Conservation (phyloP, 2,329 filamentous ascomycete species). For the Penicillium sp. region DNA sequence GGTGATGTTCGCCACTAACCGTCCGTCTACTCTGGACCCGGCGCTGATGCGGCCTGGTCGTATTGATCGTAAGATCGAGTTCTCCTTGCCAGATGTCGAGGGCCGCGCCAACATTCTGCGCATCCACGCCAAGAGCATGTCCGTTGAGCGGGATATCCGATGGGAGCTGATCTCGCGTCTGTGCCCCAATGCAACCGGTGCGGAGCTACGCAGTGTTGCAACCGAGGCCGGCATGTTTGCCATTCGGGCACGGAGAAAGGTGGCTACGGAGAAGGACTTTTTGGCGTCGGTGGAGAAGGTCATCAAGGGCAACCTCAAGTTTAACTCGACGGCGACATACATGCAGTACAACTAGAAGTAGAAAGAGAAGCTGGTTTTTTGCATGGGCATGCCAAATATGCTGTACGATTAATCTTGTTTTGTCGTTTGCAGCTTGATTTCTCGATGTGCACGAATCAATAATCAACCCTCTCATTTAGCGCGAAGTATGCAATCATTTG, state of each 20-base stretch:
- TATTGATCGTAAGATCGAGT: constrained; percentile 99
- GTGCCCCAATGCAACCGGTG: constrained; percentile 96
- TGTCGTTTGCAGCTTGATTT: constrained; percentile 20
- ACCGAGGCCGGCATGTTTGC: constrained; percentile 99
- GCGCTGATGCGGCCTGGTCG: constrained; percentile 95
- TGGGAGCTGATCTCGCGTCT: constrained; percentile 98
- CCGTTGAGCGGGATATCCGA: constrained; percentile 95
- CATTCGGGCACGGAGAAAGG: constrained; percentile 91
- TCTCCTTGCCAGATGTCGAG: constrained; percentile 94
- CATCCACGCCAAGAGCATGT: constrained; percentile 99
- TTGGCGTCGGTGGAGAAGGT: constrained; percentile 98
- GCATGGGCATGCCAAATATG: constrained; percentile 32
- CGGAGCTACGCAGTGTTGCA: constrained; percentile 92
- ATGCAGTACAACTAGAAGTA: constrained; percentile 99
- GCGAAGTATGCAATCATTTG: background rate
- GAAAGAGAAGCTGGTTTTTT: constrained; percentile 26
- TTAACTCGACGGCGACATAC: constrained; percentile 97
- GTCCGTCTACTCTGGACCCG: constrained; percentile 93
- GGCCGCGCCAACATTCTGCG: constrained; percentile 96
- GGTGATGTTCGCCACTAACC: constrained; percentile 99
- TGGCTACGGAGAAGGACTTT: constrained; percentile 98
- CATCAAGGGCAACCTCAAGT: constrained; percentile 98
- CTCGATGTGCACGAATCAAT: constrained; percentile 20
- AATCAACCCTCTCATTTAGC: constrained; percentile 15
- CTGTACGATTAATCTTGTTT: constrained; percentile 39